Percentiles rank a stretch among this genome's conserved stretches.
These are phyloP conservation scores for Lecanicillium sp. DNA, from an alignment of 2,329 filamentous ascomycete genomes.

Conservation along the genomic window DNA sequence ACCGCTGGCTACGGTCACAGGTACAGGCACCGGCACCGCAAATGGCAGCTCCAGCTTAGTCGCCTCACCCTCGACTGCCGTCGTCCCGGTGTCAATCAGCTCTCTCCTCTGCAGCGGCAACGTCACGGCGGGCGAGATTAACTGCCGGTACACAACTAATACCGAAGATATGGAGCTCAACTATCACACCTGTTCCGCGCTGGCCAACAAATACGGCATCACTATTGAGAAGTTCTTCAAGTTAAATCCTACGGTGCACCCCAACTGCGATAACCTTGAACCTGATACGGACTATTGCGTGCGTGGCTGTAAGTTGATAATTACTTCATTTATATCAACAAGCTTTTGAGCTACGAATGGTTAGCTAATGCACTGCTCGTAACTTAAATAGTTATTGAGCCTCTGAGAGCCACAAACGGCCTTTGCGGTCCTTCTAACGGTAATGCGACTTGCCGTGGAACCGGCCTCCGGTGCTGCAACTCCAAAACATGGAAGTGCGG, in stretches of 20 bases:
- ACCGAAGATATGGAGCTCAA: constrained; percentile 12
- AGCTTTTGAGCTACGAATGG: no score
- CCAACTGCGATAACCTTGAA: constrained; percentile 18
- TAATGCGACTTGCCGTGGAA: constrained; percentile 23
- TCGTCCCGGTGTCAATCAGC: background rate
- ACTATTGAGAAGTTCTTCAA: constrained; percentile 15
- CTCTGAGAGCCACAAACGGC: constrained; percentile 9
- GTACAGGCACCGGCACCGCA: no score
- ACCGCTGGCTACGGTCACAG: background rate
- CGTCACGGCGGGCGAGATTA: constrained; percentile 9
- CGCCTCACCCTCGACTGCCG: background rate
- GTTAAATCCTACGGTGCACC: constrained; percentile 17
- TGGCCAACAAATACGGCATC: constrained; percentile 16
- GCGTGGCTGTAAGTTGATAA: constrained; percentile 19
- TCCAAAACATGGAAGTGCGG: constrained; percentile 22
- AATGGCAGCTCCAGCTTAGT: no score
- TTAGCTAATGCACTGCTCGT: no score
- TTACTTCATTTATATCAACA: background rate
- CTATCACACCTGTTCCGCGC: constrained; percentile 16
- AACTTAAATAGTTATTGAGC: background rate
- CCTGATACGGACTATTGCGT: constrained; percentile 20
- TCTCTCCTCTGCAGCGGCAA: background rate
- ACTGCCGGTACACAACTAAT: constrained; percentile 11
- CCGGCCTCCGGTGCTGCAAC: constrained; percentile 21
- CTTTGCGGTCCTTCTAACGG: constrained; percentile 21